Evolutionary conservation across 2,329 filamentous ascomycete species (phyloP), one percentile per base, ranked within the genome.

Genomic region (Cyanodermella asteris): DNA sequence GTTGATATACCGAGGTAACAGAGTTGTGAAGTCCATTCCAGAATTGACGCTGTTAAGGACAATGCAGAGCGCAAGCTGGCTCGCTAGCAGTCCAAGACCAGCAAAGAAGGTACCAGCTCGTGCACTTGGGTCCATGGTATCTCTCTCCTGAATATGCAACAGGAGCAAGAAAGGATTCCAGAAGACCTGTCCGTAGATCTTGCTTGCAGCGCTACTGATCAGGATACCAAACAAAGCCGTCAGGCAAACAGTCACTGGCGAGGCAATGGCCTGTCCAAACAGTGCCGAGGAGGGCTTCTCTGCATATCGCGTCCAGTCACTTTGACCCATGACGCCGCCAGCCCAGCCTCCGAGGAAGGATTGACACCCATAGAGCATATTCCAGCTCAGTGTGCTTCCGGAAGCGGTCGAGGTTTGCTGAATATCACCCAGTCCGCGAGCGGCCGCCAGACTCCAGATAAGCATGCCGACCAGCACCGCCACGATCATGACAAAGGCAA

Each of bases 21-120:
- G 39, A 1, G 53, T 56, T 0, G 61, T 52, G 24, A 66, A 43
- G 34, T 67, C 64, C 47, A 67, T 63, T 5, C 61, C 62, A 3
- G 50, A 47, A 1, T 51, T 51, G 28, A 60, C 47, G 2, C 51
- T 51, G 34, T 64, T 64, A 26, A 55, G 45, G 19, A 57, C 46
- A 7, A 48, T 43, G 30, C 40, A 36, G 24, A 47, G 33, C 9
- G 43, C 39, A 27, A 50, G 35, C 30, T 48, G 45, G 11, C 40
- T 42, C 10, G 40, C 39, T 14, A 49, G 33, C 24, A 48, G 43
- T 1, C 42, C 42, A 13, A 49, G 23, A 10, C 43, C 41, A 2
- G 43, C 46, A 28, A 50, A 50, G 36, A 50, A 49, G 2, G 44
- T 46, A 4, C 44, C 46, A 3, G 45, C 47, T 28, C 45, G 32